Base-by-base conservation (phyloP, 176 grass and related monocot species). In the Hyparrhenia diplandra region DNA sequence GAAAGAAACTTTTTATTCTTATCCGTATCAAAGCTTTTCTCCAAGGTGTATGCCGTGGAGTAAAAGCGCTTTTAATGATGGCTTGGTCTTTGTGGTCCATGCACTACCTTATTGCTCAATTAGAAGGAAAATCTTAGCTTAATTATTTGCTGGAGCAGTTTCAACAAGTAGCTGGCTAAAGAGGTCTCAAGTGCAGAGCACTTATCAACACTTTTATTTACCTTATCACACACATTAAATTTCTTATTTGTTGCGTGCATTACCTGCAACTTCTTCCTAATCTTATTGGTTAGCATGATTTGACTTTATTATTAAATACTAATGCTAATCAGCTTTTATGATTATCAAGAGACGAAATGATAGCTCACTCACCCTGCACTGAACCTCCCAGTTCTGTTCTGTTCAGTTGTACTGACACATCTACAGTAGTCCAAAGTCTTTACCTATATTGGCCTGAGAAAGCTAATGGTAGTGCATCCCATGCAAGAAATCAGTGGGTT, bases 51-150 rank as follows among this genome's bases (percentile, higher is more conserved):
- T 51, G 32, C 29, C 57, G 20, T 75, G 5, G 67, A 43, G 67
- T 70, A 43, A 70, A 47, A 43, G 47, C 79, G 61, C 71, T n/a
- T n/a, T n/a, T n/a, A 77, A 80, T 29, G 41, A 78, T 82, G 4
- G 77, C 61, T 87, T 55, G 45, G 43, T 66, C 69, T 77, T 81
- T 49, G 41, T 74, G 82, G 64, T 86, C 73, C 18, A 79, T 74
- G 76, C 64, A 94, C 83, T 92, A 86, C 17, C 77, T 71, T 43
- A 79, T 69, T 81, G 82, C 80, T 80, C 51, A 79, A 82, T 82
- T 84, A 69, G 13, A 86, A 80, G 23, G 18, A 73, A 87, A 88
- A 73, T 57, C 29, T 43, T 67, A 71, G 55, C n/a, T 71, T 78
- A 39, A 67, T 87, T 61, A 73, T 66, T 58, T 73, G 47, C 57